Base-by-base conservation (phyloP, 768 basidiomycete genomes). In the Kwoniella shandongensis region DNA sequence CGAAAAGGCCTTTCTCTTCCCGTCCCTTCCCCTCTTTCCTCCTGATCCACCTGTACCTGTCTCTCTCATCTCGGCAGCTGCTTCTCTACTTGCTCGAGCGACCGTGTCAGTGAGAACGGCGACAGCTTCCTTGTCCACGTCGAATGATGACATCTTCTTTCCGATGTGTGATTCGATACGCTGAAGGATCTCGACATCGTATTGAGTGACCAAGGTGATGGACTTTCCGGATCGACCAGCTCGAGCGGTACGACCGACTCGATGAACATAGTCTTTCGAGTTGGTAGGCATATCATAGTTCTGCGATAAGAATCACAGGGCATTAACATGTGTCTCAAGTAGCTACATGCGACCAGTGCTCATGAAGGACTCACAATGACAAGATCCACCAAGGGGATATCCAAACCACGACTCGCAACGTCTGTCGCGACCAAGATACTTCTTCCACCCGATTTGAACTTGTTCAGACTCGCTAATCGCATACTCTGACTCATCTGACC, bases 231-330 rank as follows among this genome's bases (percentile, higher is more conserved):
- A 85, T 40, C 96, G 85, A n/a, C 96, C 96, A 2, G 96, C 96
- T 72, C 96, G 88, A 5, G 96, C 96, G 29, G 96, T 99, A 54
- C 96, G 85, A 36, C 96, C 96, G 10, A 99, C 96, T 41, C 96
- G 86, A 74, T 99, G 96, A 47, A 99, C 96, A 78, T 99, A 99
- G 76, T 98, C 96, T 80, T 99, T 98, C 15, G 93, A 97, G 75
- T 98, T 90, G 0, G 90, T 90, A 1, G 96, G 96, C 62, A 97
- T 88, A 76, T 96, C 93, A 76, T 90, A 99, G 78, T 99, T 99
- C 69, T 70, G 32, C 26, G 10, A 30, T 40, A 2, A 46, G 36
- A 18, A 29, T 39, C 18, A 13, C n/a, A 15, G 29, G 5, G 20
- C 57, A 26, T 52, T 41, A 23, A 26, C n/a, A 32, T 32, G 32